Evolutionary conservation across 2,329 filamentous ascomycete species (phyloP), one percentile per base, ranked within the genome.

Genomic region (Huntiella omanensis): DNA sequence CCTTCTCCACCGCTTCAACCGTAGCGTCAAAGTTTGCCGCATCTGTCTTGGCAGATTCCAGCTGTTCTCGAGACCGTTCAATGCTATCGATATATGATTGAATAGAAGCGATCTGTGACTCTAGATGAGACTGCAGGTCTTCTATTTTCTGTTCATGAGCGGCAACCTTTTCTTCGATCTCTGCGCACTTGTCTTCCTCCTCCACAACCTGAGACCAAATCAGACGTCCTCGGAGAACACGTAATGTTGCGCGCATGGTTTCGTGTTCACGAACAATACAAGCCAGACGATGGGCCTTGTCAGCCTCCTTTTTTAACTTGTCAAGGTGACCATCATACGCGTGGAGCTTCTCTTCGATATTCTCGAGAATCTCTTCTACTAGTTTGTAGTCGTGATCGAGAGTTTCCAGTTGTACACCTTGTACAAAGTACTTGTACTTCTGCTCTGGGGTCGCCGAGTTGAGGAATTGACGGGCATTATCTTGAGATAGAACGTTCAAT

Each of bases 401-500:
- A 54, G 88, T 80, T 58, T 96, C 85, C 1, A 98, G 72, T 55
- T 96, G 87, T 0, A 94, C 92, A 19, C 91, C 91, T 55, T 87
- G 85, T 50, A 94, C 73, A 57, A 98, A 98, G 56, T 95, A 95
- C 54, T 84, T 91, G 68, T 96, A 98, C 59, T 98, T 98, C 50
- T 88, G 78, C 3, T 73, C 66, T 0, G 86, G 75, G 2, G 77
- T 82, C 10, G 91, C 88, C 33, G 79, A 75, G 56, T 88, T 93
- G 38, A 98, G 70, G 55, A 98, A 98, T 49, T 93, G 83, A 8
- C 91, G 77, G 8, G 91, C 91, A 61, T 87, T 86, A 58, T 98
- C 91, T 60, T 98, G 91, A 1, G 87, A 94, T 13, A 98, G 69
- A 5, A 96, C 83, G 50, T 92, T 96, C 65, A 98, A 79, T 0